These are phyloP conservation scores for Cyclotella sp. DNA, from an alignment of 108 stramenopile species.

Conservation along the genomic window DNA sequence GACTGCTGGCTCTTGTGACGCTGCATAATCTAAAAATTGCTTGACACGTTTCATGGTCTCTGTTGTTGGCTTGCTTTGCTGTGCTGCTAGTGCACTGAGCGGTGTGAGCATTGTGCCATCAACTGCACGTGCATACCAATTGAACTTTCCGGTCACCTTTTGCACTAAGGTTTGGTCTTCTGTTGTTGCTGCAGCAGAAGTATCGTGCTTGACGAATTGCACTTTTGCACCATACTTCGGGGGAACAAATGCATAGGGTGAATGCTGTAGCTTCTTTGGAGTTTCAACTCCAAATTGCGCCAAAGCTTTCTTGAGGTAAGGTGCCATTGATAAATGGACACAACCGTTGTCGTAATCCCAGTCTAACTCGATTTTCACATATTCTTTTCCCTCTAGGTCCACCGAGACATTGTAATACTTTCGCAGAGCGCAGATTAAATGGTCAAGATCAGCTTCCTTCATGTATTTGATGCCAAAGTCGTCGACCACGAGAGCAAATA, in stretches of 20 bases:
- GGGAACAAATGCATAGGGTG: not conserved
- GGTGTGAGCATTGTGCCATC: too few species aligned
- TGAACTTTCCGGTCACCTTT: not conserved
- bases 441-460: too few species aligned
- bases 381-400: not conserved
- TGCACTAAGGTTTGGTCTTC: not conserved
- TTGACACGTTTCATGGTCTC: too few species aligned
- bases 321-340: too few species aligned
- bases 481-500: not conserved
- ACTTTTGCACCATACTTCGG: not conserved
- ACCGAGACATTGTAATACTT: not conserved
- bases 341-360: not conserved
- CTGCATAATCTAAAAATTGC: not conserved
- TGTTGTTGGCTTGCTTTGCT: too few species aligned
- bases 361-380: not conserved
- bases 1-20: not conserved
- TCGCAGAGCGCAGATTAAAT: too few species aligned
- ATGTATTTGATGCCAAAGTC: too few species aligned
- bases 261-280: not conserved
- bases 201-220: not conserved
- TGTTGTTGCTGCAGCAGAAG: not conserved
- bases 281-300: not conserved
- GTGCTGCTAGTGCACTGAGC: too few species aligned
- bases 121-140: too few species aligned
- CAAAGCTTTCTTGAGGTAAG: too few species aligned